Evolutionary conservation across 768 basidiomycete genomes (phyloP).

Genomic region (Vararia minispora): DNA sequence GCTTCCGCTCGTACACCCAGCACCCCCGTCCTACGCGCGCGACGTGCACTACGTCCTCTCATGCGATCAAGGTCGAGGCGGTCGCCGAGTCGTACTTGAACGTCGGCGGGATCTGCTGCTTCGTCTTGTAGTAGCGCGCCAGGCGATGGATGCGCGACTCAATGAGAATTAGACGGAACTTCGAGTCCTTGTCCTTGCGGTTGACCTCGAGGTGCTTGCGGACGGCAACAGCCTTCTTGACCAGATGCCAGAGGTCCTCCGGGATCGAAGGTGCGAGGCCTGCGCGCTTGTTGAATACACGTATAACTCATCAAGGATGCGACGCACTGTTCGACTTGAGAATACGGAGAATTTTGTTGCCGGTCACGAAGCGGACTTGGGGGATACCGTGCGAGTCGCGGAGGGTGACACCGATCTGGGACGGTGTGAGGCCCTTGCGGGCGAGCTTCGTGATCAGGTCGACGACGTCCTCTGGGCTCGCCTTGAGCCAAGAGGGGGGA

Average conservation of each 20-base stretch:
- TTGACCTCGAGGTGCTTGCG: constrained; percentile 98
- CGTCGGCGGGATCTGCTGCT: constrained; percentile 93
- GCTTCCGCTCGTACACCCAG: too few species aligned
- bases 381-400: constrained; percentile 98
- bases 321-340: constrained; percentile 84
- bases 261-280: constrained; percentile 96
- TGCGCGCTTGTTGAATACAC: constrained; percentile 25
- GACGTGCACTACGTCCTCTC: too few species aligned
- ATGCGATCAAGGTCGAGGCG: constrained; percentile 85
- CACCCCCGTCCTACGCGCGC: too few species aligned
- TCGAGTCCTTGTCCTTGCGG: constrained; percentile 99
- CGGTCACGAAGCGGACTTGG: constrained; percentile 96
- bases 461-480: constrained; percentile 86
- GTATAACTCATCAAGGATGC: background rate
- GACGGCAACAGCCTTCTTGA: constrained; percentile 99
- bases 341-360: constrained; percentile 99
- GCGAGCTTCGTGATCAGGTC: constrained; percentile 97
- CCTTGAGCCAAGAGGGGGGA: constrained; percentile 95
- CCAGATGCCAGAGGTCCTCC: constrained; percentile 98
- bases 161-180: constrained; percentile 93
- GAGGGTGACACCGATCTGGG: constrained; percentile 96
- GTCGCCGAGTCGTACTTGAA: constrained; percentile 98
- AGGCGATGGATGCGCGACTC: constrained; percentile 98
- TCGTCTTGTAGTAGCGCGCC: constrained; percentile 97
- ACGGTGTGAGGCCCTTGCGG: constrained; percentile 94